phyloP scores from a whole-genome alignment of 768 basidiomycete species.

The Tubosaeta sp. region DNA sequence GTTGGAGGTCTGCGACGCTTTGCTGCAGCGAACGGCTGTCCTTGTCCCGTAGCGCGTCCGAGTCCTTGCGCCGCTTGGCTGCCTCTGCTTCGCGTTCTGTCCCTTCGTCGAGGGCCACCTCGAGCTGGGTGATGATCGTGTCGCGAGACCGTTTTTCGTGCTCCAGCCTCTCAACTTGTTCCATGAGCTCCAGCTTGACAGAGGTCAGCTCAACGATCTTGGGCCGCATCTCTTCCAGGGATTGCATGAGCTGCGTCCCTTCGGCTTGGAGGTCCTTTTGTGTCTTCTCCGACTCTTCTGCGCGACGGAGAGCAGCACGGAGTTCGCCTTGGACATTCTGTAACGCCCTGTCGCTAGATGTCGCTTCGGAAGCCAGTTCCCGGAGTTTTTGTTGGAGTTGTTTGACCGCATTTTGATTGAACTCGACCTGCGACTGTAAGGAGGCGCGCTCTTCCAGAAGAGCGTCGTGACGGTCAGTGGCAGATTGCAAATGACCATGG shows the following conservation, averaged over 20 bases:
- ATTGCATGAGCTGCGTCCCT: conserved; percentile 71
- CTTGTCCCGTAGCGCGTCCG: conserved; percentile 46
- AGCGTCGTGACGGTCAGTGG: conserved; percentile 43
- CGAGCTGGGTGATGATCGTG: conserved; percentile 55
- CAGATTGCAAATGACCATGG: conserved; percentile 40
- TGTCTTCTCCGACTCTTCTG: conserved; percentile 68
- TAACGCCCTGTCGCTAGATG: conserved; percentile 50
- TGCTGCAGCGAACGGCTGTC: conserved; percentile 47
- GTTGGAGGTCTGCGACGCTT: conserved; percentile 55
- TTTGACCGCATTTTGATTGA: conserved; percentile 42
- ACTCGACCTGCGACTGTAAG: conserved; percentile 45
- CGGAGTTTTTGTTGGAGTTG: conserved; percentile 59
- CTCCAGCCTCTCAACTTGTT: conserved; percentile 57
- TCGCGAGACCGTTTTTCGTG: conserved; percentile 54
- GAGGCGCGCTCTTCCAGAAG: conserved; percentile 48
- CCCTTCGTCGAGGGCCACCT: conserved; percentile 52
- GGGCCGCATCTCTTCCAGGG: conserved; percentile 81
- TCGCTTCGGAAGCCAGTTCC: conserved; percentile 51
- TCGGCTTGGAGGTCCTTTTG: conserved; percentile 74
- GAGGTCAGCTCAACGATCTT: conserved; percentile 81
- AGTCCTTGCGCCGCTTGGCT: conserved; percentile 42
- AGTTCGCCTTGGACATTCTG: conserved; percentile 65
- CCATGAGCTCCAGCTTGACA: conserved; percentile 62
- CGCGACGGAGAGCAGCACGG: conserved; percentile 57
- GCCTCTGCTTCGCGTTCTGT: conserved; percentile 47